These are phyloP conservation scores for Pseudofabraea citricarpa DNA, from an alignment of 2,329 filamentous ascomycete genomes.

Conservation along the genomic window DNA sequence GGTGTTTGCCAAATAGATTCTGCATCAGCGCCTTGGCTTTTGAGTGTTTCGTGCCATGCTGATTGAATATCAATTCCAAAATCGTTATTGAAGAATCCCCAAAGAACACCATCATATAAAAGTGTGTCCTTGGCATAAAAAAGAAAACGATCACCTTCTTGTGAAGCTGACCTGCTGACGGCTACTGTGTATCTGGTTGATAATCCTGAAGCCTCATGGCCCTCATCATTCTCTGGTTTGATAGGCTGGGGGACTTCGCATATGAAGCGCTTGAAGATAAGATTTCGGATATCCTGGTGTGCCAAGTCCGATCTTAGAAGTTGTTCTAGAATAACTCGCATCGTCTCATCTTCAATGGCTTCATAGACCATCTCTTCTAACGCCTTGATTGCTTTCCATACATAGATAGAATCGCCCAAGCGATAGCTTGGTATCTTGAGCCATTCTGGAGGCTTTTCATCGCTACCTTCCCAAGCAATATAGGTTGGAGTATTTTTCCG, in stretches of 20 bases:
- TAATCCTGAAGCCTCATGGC: not conserved
- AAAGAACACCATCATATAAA: not conserved
- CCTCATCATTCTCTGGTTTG: not conserved
- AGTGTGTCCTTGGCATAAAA: not conserved
- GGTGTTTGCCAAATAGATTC: not conserved
- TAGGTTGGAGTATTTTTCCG: not conserved
- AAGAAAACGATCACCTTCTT: not conserved
- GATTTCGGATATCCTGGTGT: not conserved
- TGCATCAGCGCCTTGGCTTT: not conserved
- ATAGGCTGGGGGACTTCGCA: not conserved
- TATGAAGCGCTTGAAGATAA: not conserved
- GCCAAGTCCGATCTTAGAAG: not conserved
- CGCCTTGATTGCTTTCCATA: not conserved
- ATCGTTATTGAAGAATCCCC: not conserved
- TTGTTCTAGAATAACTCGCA: not conserved
- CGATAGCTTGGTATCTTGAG: not conserved
- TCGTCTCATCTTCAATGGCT: not conserved
- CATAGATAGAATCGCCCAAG: not conserved
- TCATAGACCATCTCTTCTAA: not conserved
- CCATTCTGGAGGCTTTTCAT: not conserved
- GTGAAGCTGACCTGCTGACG: not conserved
- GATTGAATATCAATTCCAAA: not conserved
- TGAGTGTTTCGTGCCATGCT: not conserved
- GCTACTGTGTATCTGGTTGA: not conserved
- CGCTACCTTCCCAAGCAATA: not conserved